These are phyloP conservation scores for Porphyrellus cyaneotinctus DNA, from an alignment of 768 basidiomycete species.

Conservation along the genomic window DNA sequence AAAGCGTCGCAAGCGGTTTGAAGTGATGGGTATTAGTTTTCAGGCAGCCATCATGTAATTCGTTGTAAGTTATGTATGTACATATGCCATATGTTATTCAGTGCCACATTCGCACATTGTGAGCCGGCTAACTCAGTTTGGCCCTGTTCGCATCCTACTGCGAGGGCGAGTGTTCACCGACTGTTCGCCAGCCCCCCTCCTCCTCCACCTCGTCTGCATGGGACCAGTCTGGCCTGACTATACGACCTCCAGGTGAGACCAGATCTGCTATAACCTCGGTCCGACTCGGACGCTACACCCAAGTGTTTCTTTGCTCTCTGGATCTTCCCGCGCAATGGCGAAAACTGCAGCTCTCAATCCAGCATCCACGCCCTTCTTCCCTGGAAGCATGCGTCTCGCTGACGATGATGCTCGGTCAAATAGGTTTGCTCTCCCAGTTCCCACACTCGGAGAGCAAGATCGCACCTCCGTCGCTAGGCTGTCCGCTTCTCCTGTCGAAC, in stretches of 20 bases:
- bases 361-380: slow-evolving; percentile 81
- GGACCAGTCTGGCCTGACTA: slow-evolving; percentile 25
- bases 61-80: too few relatives aligned
- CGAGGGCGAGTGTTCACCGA: slow-evolving; percentile 6
- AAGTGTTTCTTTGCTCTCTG: slow-evolving; percentile 26
- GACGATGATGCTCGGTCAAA: slow-evolving; percentile 49
- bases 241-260: slow-evolving; percentile 22
- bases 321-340: slow-evolving; percentile 39
- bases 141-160: slow-evolving; percentile 7
- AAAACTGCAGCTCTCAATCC: slow-evolving; percentile 77
- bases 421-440: slow-evolving; percentile 44
- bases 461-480: slow-evolving; percentile 51
- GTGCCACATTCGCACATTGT: slow-evolving; percentile 25
- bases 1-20: slow-evolving; percentile 4
- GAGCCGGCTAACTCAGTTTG: slow-evolving; percentile 19
- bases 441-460: slow-evolving; percentile 41
- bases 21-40: slow-evolving; percentile 15
- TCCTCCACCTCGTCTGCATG: slow-evolving; percentile 21
- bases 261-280: not conserved
- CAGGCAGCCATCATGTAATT: slow-evolving; percentile 19
- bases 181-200: not conserved
- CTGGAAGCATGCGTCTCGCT: slow-evolving; percentile 51
- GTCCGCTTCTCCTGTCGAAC: slow-evolving; percentile 60
- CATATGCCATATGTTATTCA: not conserved
- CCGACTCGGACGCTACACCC: not conserved